A percentile compares a stretch with the other conserved stretches of the same genome.
Evolutionary conservation across 2,329 filamentous ascomycete species (phyloP).

Genomic region (Paraconiothyrium sp.): DNA sequence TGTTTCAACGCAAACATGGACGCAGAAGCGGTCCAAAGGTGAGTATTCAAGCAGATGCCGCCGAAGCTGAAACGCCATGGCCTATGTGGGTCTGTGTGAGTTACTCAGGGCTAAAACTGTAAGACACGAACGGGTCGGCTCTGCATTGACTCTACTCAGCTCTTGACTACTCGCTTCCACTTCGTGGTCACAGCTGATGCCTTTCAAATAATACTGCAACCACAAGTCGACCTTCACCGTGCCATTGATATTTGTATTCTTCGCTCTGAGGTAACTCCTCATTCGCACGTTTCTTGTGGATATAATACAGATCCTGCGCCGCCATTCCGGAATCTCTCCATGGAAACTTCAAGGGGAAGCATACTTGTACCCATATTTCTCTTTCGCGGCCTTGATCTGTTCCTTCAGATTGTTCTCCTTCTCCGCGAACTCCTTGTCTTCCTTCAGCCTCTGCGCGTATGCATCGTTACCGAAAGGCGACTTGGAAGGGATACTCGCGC

Average conservation of each 20-base stretch:
- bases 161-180: not conserved
- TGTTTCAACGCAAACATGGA: constrained; percentile 25
- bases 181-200: not conserved
- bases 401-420: constrained; percentile 53
- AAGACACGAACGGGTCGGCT: not conserved
- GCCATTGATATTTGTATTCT: not conserved
- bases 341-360: constrained; percentile 42
- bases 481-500: constrained; percentile 49
- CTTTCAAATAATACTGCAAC: not conserved
- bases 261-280: not conserved
- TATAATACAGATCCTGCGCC: not conserved
- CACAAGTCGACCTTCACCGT: not conserved
- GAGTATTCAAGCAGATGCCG: constrained; percentile 21
- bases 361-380: constrained; percentile 59
- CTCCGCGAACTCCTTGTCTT: constrained; percentile 60
- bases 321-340: not conserved
- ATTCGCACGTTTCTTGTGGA: not conserved
- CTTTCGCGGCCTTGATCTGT: constrained; percentile 53
- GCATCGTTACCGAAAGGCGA: constrained; percentile 53
- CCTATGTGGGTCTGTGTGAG: constrained; percentile 9
- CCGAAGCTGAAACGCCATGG: constrained; percentile 16
- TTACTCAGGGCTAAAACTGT: constrained; percentile 6
- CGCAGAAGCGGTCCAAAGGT: constrained; percentile 21
- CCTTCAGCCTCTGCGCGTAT: constrained; percentile 54
- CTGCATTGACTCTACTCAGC: not conserved